A percentile compares a stretch with the other conserved stretches of the same genome.
Conservation (phyloP, 2,329 filamentous ascomycete species). For the Bipolaris oryzae region DNA sequence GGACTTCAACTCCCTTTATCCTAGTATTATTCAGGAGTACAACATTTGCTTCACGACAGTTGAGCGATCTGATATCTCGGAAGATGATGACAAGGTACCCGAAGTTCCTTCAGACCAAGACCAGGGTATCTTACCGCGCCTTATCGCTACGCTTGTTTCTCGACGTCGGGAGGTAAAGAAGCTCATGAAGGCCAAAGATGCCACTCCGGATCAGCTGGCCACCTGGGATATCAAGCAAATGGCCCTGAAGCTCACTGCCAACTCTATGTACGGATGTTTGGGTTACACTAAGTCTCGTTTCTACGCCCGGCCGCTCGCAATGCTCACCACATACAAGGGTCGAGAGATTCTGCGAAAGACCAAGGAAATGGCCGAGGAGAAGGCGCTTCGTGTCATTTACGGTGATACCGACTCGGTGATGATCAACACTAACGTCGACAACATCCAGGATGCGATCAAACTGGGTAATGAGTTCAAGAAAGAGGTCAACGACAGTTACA, state of each 20-base stretch:
- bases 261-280: conserved; percentile 99
- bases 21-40: conserved; percentile 98
- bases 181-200: conserved; percentile 92
- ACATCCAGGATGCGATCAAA: conserved; percentile 85
- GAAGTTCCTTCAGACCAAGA: conserved; percentile 80
- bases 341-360: conserved; percentile 96
- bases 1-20: conserved; percentile 99
- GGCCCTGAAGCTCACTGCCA: conserved; percentile 94
- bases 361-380: conserved; percentile 92
- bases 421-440: conserved; percentile 99
- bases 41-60: conserved; percentile 99
- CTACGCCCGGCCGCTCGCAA: conserved; percentile 91
- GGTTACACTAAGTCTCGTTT: conserved; percentile 97
- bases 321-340: conserved; percentile 95
- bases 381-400: conserved; percentile 92
- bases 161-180: conserved; percentile 91
- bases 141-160: conserved; percentile 90
- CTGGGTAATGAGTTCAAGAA: conserved; percentile 95
- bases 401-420: conserved; percentile 99
- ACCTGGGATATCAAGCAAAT: conserved; percentile 99
- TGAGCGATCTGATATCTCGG: conserved; percentile 71
- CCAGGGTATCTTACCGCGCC: conserved; percentile 83
- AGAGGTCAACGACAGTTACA: conserved; percentile 92
- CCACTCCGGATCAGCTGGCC: conserved; percentile 82
- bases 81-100: conserved; percentile 86